phyloP scores from a whole-genome alignment of 352 stramenopile genomes.

The Globisporangium nodosum region DNA sequence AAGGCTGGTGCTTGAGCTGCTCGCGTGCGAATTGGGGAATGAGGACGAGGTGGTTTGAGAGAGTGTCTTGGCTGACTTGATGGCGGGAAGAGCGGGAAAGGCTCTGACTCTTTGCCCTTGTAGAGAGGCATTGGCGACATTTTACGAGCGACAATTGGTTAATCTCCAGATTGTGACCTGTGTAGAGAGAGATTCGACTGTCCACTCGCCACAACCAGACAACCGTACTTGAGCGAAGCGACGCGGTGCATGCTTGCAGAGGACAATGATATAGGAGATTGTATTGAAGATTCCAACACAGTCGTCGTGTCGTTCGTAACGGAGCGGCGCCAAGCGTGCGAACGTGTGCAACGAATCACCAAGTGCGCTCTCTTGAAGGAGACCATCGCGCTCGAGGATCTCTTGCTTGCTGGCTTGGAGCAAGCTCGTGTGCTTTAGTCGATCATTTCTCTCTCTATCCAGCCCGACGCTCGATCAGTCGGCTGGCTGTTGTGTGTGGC shows the following conservation, averaged over 20 bases:
- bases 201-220: background rate
- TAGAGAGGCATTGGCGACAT: background rate
- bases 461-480: too few relatives aligned
- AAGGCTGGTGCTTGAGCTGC: background rate
- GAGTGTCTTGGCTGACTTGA: background rate
- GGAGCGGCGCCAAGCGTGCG: too few relatives aligned
- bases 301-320: background rate
- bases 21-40: slow-evolving; percentile 1
- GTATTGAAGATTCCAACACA: background rate
- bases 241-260: too few relatives aligned
- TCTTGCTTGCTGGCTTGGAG: too few relatives aligned
- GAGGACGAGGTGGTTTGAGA: background rate
- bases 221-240: background rate
- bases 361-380: too few relatives aligned
- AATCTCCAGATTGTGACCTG: background rate
- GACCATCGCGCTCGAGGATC: too few relatives aligned
- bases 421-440: too few relatives aligned
- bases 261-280: background rate
- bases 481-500: too few relatives aligned
- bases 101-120: background rate
- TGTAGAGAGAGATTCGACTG: background rate
- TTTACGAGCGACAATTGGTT: background rate
- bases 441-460: too few relatives aligned
- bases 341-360: too few relatives aligned
- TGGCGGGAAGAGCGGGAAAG: background rate